Evolutionary conservation across 2,329 filamentous ascomycete genomes (phyloP).

Genomic region (Ophiostoma populinum): DNA sequence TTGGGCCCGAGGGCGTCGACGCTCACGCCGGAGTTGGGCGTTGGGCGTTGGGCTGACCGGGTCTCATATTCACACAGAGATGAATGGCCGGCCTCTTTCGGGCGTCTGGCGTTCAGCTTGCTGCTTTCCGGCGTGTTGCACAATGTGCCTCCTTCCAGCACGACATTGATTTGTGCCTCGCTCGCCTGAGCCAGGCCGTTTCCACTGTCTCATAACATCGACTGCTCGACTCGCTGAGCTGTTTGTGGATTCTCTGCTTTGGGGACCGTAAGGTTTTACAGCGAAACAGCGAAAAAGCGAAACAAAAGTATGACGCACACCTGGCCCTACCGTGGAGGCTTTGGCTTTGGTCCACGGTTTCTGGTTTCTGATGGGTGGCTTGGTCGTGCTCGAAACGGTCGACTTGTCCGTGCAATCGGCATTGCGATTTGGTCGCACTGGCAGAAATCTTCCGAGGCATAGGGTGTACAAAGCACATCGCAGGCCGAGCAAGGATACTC

Average conservation of each 20-base stretch:
- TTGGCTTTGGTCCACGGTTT: no score
- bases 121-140: conserved; percentile 1
- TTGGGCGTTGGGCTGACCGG: neutral
- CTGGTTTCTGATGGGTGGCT: neutral
- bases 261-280: no score
- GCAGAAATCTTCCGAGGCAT: neutral
- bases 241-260: no score
- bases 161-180: neutral
- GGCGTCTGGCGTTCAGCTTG: neutral
- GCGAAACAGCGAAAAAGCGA: no score
- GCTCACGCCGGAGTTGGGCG: no score
- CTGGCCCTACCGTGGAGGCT: no score
- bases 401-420: neutral
- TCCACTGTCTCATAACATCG: no score
- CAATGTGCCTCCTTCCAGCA: neutral
- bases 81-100: conserved; percentile 6
- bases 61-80: conserved; percentile 2
- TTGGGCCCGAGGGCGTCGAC: no score
- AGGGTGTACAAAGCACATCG: neutral
- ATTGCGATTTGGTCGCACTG: neutral
- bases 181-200: conserved; percentile 2
- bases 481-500: no score
- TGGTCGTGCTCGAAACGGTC: neutral
- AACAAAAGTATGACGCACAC: conserved; percentile 1
- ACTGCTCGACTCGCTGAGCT: no score